Evolutionary conservation across 2,329 filamentous ascomycete genomes (phyloP).

Genomic region (Chaetomium strumarium): DNA sequence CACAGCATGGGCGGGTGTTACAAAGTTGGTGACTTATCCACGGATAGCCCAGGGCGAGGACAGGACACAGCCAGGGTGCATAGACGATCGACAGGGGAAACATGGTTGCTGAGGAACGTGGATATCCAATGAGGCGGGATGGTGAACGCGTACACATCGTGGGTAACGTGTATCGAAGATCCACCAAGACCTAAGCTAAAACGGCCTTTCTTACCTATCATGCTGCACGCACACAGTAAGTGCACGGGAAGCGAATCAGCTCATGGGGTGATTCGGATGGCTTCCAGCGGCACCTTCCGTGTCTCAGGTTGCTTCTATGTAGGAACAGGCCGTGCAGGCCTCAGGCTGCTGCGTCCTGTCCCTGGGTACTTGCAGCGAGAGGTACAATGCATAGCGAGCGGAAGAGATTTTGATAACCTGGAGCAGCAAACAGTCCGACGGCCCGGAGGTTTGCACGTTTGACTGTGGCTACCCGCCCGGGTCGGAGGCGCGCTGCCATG

Average conservation of each 20-base stretch:
- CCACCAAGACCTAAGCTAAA: no score
- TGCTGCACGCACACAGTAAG: no score
- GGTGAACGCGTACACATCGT: not conserved
- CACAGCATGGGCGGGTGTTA: conserved; percentile 2
- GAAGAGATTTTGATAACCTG: not conserved
- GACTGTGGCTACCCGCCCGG: not conserved
- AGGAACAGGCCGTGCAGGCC: no score
- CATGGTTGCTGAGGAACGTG: not conserved
- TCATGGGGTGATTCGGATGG: no score
- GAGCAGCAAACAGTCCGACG: not conserved
- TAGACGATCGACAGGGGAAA: not conserved
- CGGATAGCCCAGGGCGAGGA: not conserved
- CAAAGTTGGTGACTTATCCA: conserved; percentile 1
- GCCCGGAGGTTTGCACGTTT: not conserved
- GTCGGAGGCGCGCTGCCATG: not conserved
- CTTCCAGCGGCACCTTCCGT: no score
- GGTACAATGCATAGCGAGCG: no score
- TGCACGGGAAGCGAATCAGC: no score
- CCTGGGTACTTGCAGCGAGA: no score
- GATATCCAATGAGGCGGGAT: not conserved
- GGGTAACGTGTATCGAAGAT: not conserved
- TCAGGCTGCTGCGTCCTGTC: no score
- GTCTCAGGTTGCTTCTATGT: no score
- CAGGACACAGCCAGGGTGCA: not conserved
- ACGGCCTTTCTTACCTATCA: no score